Evolutionary conservation across 441 rosid genomes (phyloP), one percentile per base, ranked within the genome.

Genomic region (Capsella rubella): DNA sequence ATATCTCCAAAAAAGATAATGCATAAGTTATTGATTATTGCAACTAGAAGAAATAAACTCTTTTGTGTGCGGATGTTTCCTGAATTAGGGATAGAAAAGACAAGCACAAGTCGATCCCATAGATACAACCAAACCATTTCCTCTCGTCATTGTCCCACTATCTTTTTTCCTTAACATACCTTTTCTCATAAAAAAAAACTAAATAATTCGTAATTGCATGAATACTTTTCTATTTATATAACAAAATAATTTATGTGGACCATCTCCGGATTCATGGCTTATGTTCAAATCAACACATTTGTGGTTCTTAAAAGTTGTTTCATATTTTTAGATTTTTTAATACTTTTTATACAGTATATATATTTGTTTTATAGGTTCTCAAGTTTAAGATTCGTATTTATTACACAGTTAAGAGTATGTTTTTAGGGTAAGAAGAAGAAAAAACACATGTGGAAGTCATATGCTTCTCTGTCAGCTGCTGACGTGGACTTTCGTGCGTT

Each of bases 381-480:
- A 21, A 21, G 25, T 21, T 21, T 21, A 21, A 21, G 69, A 46
- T 69, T 61, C 56, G 37, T 46, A 54, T 69, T 76, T 10, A 63
- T 29, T 62, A 69, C 46, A 27, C 46, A 27, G 14, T 46, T 15
- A 21, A 21, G 25, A 1, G 27, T 1, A 31, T 6, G 18, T 16
- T 16, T 31, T 31, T 31, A 34, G 63, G 42, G 57, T 59, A 55
- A 40, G 25, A n/a, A 40, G 25, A n/a, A 52, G 12, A 34, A 6
- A 34, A 34, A 34, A 34, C 8, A 69, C 70, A 54, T 62, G 75
- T 76, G 70, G 66, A 69, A 55, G 60, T 69, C 71, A 76, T 69
- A 54, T 54, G 75, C 71, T 50, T 69, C 39, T 76, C 39, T 76
- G 71, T 76, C 75, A 76, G 75, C 71, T 76, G 75, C 27, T 76